phyloP scores from a whole-genome alignment of 768 basidiomycete species.

The Mrakia blollopis region DNA sequence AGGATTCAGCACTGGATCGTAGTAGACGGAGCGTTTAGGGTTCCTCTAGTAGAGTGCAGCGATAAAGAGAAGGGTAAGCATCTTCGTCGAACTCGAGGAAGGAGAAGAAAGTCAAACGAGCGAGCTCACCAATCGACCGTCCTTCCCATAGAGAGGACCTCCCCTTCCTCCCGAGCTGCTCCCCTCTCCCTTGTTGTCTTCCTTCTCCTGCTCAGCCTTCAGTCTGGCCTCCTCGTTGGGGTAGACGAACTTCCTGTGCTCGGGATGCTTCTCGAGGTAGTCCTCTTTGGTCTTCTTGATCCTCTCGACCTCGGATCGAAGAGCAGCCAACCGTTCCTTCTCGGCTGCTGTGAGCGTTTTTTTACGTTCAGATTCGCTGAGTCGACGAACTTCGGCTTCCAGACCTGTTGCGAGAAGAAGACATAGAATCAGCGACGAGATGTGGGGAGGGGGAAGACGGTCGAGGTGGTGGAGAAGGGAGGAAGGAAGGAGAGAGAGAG shows the following conservation, averaged over 20 bases:
- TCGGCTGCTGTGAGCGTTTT: slow-evolving; percentile 48
- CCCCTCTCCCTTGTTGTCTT: slow-evolving; percentile 44
- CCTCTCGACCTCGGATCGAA: slow-evolving; percentile 71
- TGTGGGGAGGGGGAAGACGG: no score
- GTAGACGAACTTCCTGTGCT: slow-evolving; percentile 80
- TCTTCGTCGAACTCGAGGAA: background rate
- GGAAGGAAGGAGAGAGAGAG: slow-evolving; percentile 5
- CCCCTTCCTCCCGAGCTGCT: slow-evolving; percentile 14
- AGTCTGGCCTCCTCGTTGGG: slow-evolving; percentile 36
- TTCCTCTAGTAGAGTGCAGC: slow-evolving; percentile 49
- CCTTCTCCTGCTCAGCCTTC: slow-evolving; percentile 46
- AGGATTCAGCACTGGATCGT: slow-evolving; percentile 88
- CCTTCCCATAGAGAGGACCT: slow-evolving; percentile 61
- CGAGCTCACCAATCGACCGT: slow-evolving; percentile 59
- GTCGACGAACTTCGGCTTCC: slow-evolving; percentile 62
- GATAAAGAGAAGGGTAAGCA: no score
- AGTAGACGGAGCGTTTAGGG: slow-evolving; percentile 72
- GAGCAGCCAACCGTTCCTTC: slow-evolving; percentile 60
- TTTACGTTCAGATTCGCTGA: slow-evolving; percentile 36
- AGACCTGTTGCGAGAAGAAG: slow-evolving; percentile 54
- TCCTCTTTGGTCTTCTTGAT: slow-evolving; percentile 84
- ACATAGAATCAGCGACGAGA: background rate
- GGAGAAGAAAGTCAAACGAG: background rate
- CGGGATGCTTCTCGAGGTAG: slow-evolving; percentile 88
- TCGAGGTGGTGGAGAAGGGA: background rate